phyloP scores from a whole-genome alignment of 345 rosid species.

The Citrus reticulata region DNA sequence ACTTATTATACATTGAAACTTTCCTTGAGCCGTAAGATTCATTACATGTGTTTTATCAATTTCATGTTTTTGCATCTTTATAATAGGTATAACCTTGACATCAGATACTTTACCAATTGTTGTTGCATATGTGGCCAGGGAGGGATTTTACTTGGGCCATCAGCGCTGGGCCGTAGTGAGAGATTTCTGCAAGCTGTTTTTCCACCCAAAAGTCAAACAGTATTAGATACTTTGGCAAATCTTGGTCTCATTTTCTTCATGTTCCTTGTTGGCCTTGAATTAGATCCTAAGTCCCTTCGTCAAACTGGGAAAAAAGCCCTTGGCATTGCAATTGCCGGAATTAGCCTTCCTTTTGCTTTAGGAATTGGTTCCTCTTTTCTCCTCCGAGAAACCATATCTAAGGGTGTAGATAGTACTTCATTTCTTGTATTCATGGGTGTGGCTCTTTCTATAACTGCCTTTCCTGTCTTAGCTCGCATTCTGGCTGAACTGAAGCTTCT shows the following conservation, averaged over 20 bases:
- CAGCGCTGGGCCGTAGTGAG: constrained; percentile 60
- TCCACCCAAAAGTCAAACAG: constrained; percentile 56
- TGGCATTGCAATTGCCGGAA: constrained; percentile 60
- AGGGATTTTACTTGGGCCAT: constrained; percentile 77
- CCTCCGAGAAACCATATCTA: constrained; percentile 42
- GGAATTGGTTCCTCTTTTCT: constrained; percentile 62
- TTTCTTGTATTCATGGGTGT: constrained; percentile 86
- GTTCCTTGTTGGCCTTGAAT: constrained; percentile 70
- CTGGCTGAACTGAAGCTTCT: constrained; percentile 77
- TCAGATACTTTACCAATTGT: neutral
- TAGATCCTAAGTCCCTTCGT: constrained; percentile 50
- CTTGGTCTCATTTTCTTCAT: constrained; percentile 70
- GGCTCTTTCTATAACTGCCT: constrained; percentile 78
- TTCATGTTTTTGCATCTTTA: neutral
- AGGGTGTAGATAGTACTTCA: constrained; percentile 41
- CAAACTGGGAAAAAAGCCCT: constrained; percentile 62
- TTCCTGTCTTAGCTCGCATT: constrained; percentile 79
- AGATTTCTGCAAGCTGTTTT: constrained; percentile 44
- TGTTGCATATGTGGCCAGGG: constrained; percentile 34
- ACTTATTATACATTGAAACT: neutral
- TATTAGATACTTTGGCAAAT: constrained; percentile 69
- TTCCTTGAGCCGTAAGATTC: neutral
- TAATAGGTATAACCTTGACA: neutral
- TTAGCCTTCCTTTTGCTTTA: constrained; percentile 55
- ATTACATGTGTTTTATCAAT: neutral